Conservation (phyloP, 2,329 filamentous ascomycete genomes). For the Aspergillus unguis region DNA sequence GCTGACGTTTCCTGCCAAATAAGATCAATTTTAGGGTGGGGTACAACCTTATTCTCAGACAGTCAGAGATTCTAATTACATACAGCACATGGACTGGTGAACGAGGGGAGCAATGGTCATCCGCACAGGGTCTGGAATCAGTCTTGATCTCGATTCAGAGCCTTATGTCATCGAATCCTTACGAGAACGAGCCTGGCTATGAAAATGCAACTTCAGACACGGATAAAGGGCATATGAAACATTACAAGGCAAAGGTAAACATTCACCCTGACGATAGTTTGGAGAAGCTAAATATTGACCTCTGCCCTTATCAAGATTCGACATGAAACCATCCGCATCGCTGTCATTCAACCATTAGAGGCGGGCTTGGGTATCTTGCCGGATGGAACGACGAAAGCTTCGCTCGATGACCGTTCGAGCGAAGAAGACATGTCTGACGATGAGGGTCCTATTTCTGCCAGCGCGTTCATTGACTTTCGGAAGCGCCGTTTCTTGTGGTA, state of each 20-base stretch:
- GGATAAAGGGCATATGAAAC: slow-evolving; percentile 70
- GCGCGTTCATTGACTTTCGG: slow-evolving; percentile 80
- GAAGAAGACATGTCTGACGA: slow-evolving; percentile 48
- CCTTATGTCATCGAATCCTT: slow-evolving; percentile 88
- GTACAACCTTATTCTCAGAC: slow-evolving; percentile 8
- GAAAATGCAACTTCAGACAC: slow-evolving; percentile 66
- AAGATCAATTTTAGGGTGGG: slow-evolving; percentile 81
- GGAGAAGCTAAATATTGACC: not conserved
- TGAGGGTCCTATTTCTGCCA: slow-evolving; percentile 57
- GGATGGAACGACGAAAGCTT: slow-evolving; percentile 44
- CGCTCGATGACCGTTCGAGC: slow-evolving; percentile 24
- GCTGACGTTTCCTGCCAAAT: slow-evolving; percentile 17
- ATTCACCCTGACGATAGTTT: slow-evolving; percentile 15
- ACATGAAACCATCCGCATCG: slow-evolving; percentile 83
- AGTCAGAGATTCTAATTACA: slow-evolving; percentile 10
- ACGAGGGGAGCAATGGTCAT: slow-evolving; percentile 90
- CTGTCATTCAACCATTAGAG: slow-evolving; percentile 82
- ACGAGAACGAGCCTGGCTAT: slow-evolving; percentile 93
- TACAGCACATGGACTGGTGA: slow-evolving; percentile 87
- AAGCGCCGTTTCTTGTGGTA: slow-evolving; percentile 96
- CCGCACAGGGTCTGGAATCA: slow-evolving; percentile 90
- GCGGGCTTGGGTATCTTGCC: slow-evolving; percentile 65
- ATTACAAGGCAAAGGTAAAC: slow-evolving; percentile 73
- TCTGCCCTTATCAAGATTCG: slow-evolving; percentile 61
- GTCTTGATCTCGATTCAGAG: slow-evolving; percentile 95